phyloP scores from a whole-genome alignment of 257 asterid genomes.

The Solanum ahanhuiri region DNA sequence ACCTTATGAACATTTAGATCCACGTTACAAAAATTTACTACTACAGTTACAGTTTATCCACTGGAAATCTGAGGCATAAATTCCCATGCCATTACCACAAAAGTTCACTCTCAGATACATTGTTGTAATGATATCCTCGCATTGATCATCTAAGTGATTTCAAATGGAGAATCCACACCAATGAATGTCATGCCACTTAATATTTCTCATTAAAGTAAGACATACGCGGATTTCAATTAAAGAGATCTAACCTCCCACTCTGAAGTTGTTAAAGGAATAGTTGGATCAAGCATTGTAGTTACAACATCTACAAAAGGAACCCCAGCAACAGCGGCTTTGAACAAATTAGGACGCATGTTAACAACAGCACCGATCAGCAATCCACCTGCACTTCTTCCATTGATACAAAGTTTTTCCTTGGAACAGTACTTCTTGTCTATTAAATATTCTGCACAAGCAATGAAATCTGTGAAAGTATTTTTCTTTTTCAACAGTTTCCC shows the following conservation, averaged over 20 bases:
- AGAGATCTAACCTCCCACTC: slow-evolving; percentile 89
- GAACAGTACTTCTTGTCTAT: slow-evolving; percentile 70
- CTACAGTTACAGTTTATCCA: neutral
- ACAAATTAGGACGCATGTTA: slow-evolving; percentile 89
- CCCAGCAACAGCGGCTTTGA: slow-evolving; percentile 86
- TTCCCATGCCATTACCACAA: neutral
- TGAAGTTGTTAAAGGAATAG: slow-evolving; percentile 93
- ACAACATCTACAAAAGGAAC: slow-evolving; percentile 92
- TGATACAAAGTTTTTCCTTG: slow-evolving; percentile 74
- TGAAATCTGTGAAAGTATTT: slow-evolving; percentile 87
- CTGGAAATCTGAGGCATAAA: neutral
- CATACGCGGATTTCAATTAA: neutral
- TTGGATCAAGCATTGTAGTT: slow-evolving; percentile 97
- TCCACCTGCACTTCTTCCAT: slow-evolving; percentile 98
- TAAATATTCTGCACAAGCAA: slow-evolving; percentile 76
- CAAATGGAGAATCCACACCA: neutral
- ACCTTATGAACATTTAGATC: neutral
- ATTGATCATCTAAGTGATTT: neutral
- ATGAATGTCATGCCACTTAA: neutral
- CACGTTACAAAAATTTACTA: neutral
- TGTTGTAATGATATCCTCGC: neutral
- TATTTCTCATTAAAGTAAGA: neutral
- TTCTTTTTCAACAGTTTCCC: slow-evolving; percentile 87
- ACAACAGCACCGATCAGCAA: slow-evolving; percentile 88
- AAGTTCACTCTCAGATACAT: neutral